These are phyloP conservation scores for Pythium oligandrum DNA, from an alignment of 352 stramenopile genomes.

Conservation along the genomic window DNA sequence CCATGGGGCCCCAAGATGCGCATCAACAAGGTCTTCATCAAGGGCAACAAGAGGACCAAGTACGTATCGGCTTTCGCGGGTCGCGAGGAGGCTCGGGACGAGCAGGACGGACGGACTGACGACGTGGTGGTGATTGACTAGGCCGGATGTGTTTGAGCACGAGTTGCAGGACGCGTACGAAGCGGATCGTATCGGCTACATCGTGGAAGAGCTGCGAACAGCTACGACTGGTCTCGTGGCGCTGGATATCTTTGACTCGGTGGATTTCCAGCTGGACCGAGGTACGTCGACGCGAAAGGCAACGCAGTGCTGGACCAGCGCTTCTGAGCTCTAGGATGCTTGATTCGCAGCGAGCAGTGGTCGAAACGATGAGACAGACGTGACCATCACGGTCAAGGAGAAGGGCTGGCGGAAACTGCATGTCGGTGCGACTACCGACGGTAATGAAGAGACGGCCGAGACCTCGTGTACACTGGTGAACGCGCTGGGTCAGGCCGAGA, in stretches of 20 bases:
- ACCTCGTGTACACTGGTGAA: constrained; percentile 83
- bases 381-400: constrained; percentile 87
- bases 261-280: constrained; percentile 77
- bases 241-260: constrained; percentile 82
- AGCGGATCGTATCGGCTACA: constrained; percentile 60
- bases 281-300: constrained; percentile 21
- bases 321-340: not conserved
- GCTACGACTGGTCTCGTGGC: constrained; percentile 64
- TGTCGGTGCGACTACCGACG: constrained; percentile 78
- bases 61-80: constrained; percentile 18
- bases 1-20: constrained; percentile 76
- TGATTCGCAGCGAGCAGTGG: constrained; percentile 50
- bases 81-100: no score
- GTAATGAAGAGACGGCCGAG: constrained; percentile 82
- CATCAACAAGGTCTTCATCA: constrained; percentile 84
- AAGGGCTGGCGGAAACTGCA: constrained; percentile 84
- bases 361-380: constrained; percentile 67
- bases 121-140: constrained; percentile 17
- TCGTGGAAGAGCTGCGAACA: constrained; percentile 53
- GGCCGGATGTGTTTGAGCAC: constrained; percentile 81
- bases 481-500: constrained; percentile 78
- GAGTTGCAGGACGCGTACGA: constrained; percentile 73
- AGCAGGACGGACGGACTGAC: not conserved
- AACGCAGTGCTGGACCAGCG: no score
- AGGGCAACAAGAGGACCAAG: constrained; percentile 86